phyloP scores from a whole-genome alignment of 2,329 filamentous ascomycete species.

The Endocalyx cinctus region DNA sequence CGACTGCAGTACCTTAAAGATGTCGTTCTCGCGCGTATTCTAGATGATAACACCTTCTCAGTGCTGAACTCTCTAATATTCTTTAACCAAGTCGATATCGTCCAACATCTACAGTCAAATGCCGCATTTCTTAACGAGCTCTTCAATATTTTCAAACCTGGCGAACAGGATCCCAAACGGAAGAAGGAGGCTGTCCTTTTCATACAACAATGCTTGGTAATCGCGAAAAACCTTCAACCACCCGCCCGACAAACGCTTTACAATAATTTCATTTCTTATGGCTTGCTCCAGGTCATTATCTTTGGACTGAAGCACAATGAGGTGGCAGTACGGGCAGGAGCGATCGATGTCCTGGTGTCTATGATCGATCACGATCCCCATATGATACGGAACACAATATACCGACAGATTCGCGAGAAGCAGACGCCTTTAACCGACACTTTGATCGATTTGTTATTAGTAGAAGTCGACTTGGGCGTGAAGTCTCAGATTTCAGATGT shows the following conservation, averaged over 20 bases:
- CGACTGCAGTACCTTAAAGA: constrained; percentile 95
- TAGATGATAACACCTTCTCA: constrained; percentile 96
- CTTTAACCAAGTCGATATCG: constrained; percentile 98
- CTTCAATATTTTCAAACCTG: constrained; percentile 75
- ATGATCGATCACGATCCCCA: constrained; percentile 94
- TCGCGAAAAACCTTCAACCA: constrained; percentile 90
- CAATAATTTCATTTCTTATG: constrained; percentile 83
- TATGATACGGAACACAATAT: constrained; percentile 90
- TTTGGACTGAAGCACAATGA: constrained; percentile 85
- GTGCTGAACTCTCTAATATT: constrained; percentile 97
- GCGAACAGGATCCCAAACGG: constrained; percentile 60
- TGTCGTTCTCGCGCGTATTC: constrained; percentile 91
- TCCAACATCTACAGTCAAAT: constrained; percentile 88
- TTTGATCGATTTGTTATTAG: constrained; percentile 82
- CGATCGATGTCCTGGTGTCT: constrained; percentile 87
- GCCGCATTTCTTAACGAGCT: constrained; percentile 73
- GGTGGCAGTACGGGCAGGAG: constrained; percentile 80
- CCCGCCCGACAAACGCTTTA: constrained; percentile 77
- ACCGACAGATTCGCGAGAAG: constrained; percentile 85
- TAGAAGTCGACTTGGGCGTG: constrained; percentile 89
- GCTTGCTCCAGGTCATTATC: constrained; percentile 83
- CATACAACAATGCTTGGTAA: constrained; percentile 91
- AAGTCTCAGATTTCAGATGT: constrained; percentile 95
- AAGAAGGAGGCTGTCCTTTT: constrained; percentile 95
- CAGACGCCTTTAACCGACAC: constrained; percentile 84